Evolutionary conservation across 2,329 filamentous ascomycete species (phyloP).

Genomic region (Cladosporium sp.): DNA sequence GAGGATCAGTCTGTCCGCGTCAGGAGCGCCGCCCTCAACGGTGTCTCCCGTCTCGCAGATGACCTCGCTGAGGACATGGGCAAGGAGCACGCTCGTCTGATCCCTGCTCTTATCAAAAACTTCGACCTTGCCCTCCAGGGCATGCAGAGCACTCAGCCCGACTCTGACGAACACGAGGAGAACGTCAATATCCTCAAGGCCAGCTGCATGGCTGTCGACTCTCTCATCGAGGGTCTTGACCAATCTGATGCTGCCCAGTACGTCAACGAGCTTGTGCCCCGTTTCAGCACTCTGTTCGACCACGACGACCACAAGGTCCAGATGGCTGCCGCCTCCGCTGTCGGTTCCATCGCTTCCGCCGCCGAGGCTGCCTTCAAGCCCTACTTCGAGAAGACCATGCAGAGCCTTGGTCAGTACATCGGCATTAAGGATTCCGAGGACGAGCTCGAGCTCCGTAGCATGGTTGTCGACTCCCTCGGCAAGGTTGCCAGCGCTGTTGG

Average conservation of each 20-base stretch:
- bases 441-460: constrained; percentile 83
- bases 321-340: constrained; percentile 81
- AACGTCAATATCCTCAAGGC: constrained; percentile 85
- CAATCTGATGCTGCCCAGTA: constrained; percentile 79
- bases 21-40: constrained; percentile 81
- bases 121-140: constrained; percentile 75
- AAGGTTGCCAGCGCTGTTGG: constrained; percentile 90
- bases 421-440: constrained; percentile 85
- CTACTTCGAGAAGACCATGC: constrained; percentile 91
- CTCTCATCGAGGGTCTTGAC: constrained; percentile 83
- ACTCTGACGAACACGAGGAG: constrained; percentile 62
- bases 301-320: constrained; percentile 89
- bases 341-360: constrained; percentile 86
- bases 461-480: constrained; percentile 89
- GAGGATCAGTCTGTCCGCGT: constrained; percentile 82
- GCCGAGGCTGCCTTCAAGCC: constrained; percentile 80
- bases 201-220: constrained; percentile 86
- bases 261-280: constrained; percentile 76
- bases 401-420: constrained; percentile 80
- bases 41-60: constrained; percentile 86
- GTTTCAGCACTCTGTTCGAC: constrained; percentile 79
- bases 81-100: constrained; percentile 79
- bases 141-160: constrained; percentile 52
- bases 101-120: constrained; percentile 84
- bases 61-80: constrained; percentile 89